Evolutionary conservation across 129 eudicot genomes (phyloP), one percentile per base, ranked within the genome.

Genomic region (Artemisia argyi): DNA sequence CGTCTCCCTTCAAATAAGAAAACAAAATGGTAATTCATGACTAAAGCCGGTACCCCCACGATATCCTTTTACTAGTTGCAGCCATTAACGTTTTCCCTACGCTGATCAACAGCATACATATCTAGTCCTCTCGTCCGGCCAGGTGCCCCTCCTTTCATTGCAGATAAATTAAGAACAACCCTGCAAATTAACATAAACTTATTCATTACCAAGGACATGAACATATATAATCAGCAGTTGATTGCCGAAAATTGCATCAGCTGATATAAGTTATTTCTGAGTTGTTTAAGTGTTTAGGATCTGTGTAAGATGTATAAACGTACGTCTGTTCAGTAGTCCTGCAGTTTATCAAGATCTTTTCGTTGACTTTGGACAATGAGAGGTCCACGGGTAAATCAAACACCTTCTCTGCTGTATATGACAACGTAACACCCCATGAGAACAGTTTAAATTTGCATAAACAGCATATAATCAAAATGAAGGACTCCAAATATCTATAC

Each of bases 141-240:
- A 24, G 88, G 88, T 5, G 88, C 88, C 53, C 88, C 88, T 74
- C 83, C 88, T 73, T 77, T 81, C 61, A 84, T 81, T 6, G 78
- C 69, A 35, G 83, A 81, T 54, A 84, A 46, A 72, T 80, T 81
- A 30, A 84, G 85, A 70, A 80, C 76, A 69, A 81, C 11, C 55
- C 88, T 84, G 67, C 64, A 76, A 24, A 10, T 32, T 0, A 26
- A 35, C 16, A 3, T 28, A 49, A 65, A 26, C 26, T 55, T 44
- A 28, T 48, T 66, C 11, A 75, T 68, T 35, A 35, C 42, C n/a
- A 35, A n/a, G 5, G 0, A 18, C 55, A 11, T 46, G 57, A 47
- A 47, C 14, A 12, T 35, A 44, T 39, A 18, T 16, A 1, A 11
- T 52, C 15, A 30, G 16, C 12, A 17, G 7, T 47, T 14, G 3